Evolutionary conservation across 2,329 filamentous ascomycete genomes (phyloP), one percentile per base, ranked within the genome.

Genomic region (Triangularia setosa): DNA sequence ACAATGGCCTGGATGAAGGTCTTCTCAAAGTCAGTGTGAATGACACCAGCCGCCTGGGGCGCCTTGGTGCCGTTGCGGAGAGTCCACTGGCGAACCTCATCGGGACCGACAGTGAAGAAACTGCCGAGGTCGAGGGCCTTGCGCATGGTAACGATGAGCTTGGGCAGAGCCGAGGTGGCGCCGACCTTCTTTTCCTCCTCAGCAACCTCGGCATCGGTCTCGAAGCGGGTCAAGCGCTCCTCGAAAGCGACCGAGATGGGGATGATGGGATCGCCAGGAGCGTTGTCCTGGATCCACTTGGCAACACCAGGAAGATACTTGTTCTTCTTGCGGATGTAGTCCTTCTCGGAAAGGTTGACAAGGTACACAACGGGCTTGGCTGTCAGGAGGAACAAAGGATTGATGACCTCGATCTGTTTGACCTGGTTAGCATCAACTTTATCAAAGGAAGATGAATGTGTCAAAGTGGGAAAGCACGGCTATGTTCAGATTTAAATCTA

Each of bases 251-350:
- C 91, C 0, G 95, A 98, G 73, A 99, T 89, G 67, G 94, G 95
- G 65, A 99, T 92, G 74, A 98, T 89, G 60, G 93, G 91, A 75
- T 97, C 93, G 64, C 92, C 93, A 61, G 87, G 79, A 5, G 93
- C 91, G 77, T 99, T 85, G 76, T 91, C 87, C 82, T 98, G 96
- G 79, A 97, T 88, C 95, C 95, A 99, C 76, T 95, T 91, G 66
- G 91, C 92, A 71, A 98, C 89, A 82, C 94, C 95, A 70, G 91
- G 87, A 63, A 99, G 87, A 81, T 99, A 88, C 88, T 99, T 99
- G 87, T 99, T 99, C 90, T 98, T 99, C 83, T 98, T 95, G 74
- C 95, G 90, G 75, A 97, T 89, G 79, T 93, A 99, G 79, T 99
- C 95, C 79, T 88, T 93, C 83, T 99, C 96, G 68, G 92, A 97